These are phyloP conservation scores for Przewalskia tangutica DNA, from an alignment of 257 asterid species.

Conservation along the genomic window DNA sequence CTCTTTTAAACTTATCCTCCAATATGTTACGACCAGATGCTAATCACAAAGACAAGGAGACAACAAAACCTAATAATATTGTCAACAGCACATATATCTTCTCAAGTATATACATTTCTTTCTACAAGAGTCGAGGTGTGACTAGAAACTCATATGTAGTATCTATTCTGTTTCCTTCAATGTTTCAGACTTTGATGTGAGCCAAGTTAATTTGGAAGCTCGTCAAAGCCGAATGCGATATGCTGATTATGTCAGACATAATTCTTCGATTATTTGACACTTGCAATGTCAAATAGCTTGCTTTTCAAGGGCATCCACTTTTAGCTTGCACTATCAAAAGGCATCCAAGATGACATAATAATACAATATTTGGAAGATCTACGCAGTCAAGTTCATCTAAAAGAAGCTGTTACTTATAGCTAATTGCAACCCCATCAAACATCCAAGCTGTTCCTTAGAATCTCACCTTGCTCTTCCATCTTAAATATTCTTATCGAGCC, in stretches of 20 bases:
- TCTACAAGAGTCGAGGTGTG: background rate
- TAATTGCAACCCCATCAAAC: background rate
- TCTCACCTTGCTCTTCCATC: background rate
- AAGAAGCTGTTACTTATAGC: background rate
- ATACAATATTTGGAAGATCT: background rate
- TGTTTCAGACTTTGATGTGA: background rate
- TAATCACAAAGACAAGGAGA: background rate
- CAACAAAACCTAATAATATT: too few species aligned
- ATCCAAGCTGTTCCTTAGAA: background rate
- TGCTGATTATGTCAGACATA: background rate
- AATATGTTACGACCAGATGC: background rate
- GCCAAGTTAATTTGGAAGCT: background rate
- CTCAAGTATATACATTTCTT: background rate
- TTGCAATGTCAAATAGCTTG: background rate
- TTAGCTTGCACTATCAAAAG: background rate
- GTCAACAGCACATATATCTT: too few species aligned
- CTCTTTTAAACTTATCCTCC: background rate
- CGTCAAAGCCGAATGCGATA: background rate
- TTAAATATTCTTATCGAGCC: background rate
- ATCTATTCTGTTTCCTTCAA: background rate
- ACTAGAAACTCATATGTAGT: background rate
- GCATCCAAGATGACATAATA: background rate
- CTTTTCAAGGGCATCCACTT: background rate
- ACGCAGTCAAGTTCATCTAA: background rate
- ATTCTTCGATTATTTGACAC: background rate